Conservation (phyloP, 257 asterid species). For the Fraxinus excelsior region DNA sequence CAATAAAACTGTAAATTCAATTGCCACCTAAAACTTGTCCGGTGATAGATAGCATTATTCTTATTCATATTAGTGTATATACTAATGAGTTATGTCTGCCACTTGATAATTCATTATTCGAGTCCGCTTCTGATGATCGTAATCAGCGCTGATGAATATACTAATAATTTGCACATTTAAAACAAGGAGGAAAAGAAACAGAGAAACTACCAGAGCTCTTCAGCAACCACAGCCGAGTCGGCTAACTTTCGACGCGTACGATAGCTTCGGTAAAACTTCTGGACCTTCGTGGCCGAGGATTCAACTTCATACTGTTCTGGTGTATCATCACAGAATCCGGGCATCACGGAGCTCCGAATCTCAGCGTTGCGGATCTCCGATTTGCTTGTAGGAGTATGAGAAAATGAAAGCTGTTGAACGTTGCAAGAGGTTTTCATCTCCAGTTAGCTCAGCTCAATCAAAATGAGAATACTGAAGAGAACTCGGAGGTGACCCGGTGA, state of each 20-base stretch:
- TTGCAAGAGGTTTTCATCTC: slow-evolving; percentile 52
- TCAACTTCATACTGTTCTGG: slow-evolving; percentile 19
- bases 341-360: slow-evolving; percentile 28
- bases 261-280: slow-evolving; percentile 42
- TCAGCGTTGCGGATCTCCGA: slow-evolving; percentile 23
- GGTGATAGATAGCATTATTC: no score
- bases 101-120: no score
- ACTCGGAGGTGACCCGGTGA: background rate
- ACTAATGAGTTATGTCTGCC: no score
- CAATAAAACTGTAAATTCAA: no score
- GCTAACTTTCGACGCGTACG: slow-evolving; percentile 40
- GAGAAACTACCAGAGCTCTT: slow-evolving; percentile 38
- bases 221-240: slow-evolving; percentile 38
- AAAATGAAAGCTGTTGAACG: slow-evolving; percentile 36
- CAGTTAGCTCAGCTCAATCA: slow-evolving; percentile 26
- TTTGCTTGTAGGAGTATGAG: slow-evolving; percentile 20
- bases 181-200: background rate
- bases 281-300: slow-evolving; percentile 29
- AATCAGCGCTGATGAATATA: no score
- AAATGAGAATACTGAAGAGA: background rate
- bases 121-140: no score
- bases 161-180: background rate
- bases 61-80: background rate
- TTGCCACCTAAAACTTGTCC: no score
- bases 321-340: slow-evolving; percentile 23